These are phyloP conservation scores for Dentipellis sp. DNA, from an alignment of 768 basidiomycete species.

Conservation along the genomic window DNA sequence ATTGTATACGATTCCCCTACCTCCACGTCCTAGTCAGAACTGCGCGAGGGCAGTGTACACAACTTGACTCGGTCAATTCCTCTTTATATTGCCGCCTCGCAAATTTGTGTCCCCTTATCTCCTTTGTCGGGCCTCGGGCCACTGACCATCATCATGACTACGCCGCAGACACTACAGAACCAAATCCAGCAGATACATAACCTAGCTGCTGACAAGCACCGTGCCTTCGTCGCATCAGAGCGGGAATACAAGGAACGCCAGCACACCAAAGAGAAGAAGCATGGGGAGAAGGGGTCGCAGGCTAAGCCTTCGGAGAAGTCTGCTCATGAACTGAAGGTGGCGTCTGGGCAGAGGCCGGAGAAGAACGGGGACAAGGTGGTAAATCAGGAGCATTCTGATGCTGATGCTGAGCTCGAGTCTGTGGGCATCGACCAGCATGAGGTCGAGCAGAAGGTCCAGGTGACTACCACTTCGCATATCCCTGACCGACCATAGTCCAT, in stretches of 20 bases:
- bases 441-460: slow-evolving; percentile 48
- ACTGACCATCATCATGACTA: slow-evolving; percentile 14
- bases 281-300: slow-evolving; percentile 11
- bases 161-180: slow-evolving; percentile 53
- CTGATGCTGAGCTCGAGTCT: not conserved
- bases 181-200: slow-evolving; percentile 73
- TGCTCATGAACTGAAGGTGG: too few species aligned
- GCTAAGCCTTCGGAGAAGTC: too few species aligned
- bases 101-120: not conserved
- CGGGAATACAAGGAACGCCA: slow-evolving; percentile 20
- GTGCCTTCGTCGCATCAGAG: slow-evolving; percentile 28
- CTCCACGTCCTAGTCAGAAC: too few species aligned
- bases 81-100: not conserved
- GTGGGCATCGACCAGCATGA: slow-evolving; percentile 22
- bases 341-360: not conserved
- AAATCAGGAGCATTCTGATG: not conserved
- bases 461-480: slow-evolving; percentile 16
- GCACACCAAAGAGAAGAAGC: slow-evolving; percentile 31
- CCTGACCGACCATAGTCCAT: too few species aligned
- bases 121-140: too few species aligned
- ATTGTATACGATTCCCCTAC: too few species aligned
- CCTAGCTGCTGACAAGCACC: slow-evolving; percentile 58
- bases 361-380: not conserved
- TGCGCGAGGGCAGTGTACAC: not conserved
- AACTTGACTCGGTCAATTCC: not conserved